These are phyloP conservation scores for Leishmania tropica DNA, from an alignment of 208 protist species.

Conservation along the genomic window DNA sequence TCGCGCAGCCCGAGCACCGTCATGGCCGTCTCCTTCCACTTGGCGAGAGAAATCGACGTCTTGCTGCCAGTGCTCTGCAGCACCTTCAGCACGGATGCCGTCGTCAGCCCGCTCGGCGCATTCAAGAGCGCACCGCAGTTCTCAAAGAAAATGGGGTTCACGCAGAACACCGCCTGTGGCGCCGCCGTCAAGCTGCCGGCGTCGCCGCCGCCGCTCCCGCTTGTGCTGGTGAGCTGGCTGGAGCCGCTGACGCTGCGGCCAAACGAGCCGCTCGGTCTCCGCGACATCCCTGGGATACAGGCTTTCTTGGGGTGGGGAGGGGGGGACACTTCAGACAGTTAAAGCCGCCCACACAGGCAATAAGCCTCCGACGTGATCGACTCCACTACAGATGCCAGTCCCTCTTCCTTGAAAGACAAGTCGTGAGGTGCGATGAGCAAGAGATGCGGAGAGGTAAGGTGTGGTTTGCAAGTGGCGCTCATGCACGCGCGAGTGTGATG, in stretches of 20 bases:
- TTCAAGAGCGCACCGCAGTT: constrained; percentile 79
- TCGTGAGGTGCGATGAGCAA: neutral
- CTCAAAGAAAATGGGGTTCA: constrained; percentile 86
- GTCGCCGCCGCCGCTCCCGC: constrained; percentile 1
- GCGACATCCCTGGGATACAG: constrained; percentile 10
- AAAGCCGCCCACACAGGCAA: neutral
- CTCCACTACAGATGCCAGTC: neutral
- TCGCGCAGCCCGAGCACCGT: constrained; percentile 69
- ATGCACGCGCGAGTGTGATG: neutral
- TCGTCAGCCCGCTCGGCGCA: constrained; percentile 72
- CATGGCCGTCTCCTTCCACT: constrained; percentile 78
- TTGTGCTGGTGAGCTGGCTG: constrained; percentile 12
- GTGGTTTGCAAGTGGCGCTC: neutral
- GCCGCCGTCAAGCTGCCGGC: constrained; percentile 24
- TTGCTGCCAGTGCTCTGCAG: constrained; percentile 63
- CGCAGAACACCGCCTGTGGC: constrained; percentile 71
- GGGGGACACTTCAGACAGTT: neutral
- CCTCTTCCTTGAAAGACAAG: neutral
- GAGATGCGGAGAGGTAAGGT: neutral
- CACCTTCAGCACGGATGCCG: constrained; percentile 74
- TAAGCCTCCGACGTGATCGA: neutral
- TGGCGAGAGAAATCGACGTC: constrained; percentile 76
- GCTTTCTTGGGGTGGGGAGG: neutral
- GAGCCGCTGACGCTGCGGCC: constrained; percentile 28
- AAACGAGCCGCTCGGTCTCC: constrained; percentile 31